Percentiles rank a stretch among this genome's conserved stretches.
Evolutionary conservation across 2,329 filamentous ascomycete species (phyloP).

Genomic region (Teratosphaeria gauchensis): DNA sequence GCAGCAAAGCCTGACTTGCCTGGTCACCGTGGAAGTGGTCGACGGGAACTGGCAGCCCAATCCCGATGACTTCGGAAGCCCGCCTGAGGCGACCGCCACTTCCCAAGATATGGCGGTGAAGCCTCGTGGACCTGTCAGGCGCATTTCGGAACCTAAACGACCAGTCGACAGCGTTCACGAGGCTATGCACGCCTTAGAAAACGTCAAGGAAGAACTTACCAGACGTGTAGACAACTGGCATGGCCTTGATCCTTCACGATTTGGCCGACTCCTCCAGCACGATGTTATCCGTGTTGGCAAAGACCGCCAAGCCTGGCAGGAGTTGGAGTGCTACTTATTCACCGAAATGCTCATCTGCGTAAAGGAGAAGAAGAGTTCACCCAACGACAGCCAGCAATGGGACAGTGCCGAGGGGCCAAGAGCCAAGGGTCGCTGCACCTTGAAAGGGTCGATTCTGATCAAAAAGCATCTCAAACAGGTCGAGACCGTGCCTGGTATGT

Average conservation of each 20-base stretch:
- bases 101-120: conserved; percentile 33
- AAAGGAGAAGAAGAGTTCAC: conserved; percentile 77
- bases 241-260: conserved; percentile 83
- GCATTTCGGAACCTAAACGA: conserved; percentile 9
- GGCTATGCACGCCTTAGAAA: conserved; percentile 58
- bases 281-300: conserved; percentile 90
- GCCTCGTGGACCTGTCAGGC: conserved; percentile 31
- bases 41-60: conserved; percentile 86
- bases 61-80: conserved; percentile 59
- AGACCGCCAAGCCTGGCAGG: conserved; percentile 93
- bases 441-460: conserved; percentile 96
- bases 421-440: conserved; percentile 64
- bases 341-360: conserved; percentile 99
- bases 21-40: conserved; percentile 87
- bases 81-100: conserved; percentile 10
- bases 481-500: conserved; percentile 47
- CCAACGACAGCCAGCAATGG: conserved; percentile 52
- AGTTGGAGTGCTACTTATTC: conserved; percentile 93
- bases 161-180: conserved; percentile 52
- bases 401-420: conserved; percentile 44
- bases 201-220: conserved; percentile 76
- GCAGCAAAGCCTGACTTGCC: conserved; percentile 87
- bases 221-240: conserved; percentile 97
- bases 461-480: conserved; percentile 96
- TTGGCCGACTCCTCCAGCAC: conserved; percentile 83